Evolutionary conservation across 2,329 filamentous ascomycete species (phyloP).

Genomic region (Cladophialophora yegresii): DNA sequence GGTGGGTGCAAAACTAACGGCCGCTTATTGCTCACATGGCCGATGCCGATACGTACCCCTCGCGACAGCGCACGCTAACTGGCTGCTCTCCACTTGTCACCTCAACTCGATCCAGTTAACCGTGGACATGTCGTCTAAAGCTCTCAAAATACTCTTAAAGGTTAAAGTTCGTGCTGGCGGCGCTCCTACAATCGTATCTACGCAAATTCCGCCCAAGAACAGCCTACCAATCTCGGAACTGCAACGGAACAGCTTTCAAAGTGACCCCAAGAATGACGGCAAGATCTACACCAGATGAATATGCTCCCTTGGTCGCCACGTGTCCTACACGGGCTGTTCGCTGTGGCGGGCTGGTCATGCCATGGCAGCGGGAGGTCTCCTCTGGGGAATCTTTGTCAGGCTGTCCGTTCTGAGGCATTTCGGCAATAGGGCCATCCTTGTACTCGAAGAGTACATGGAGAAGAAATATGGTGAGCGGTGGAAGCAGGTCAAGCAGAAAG

Average conservation of each 20-base stretch:
- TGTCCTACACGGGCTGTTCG: slow-evolving; percentile 58
- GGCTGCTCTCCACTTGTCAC: background rate
- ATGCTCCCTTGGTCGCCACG: slow-evolving; percentile 54
- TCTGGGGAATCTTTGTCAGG: slow-evolving; percentile 36
- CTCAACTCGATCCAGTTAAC: background rate
- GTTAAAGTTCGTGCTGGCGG: background rate
- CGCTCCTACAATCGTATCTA: background rate
- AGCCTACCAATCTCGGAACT: slow-evolving; percentile 50
- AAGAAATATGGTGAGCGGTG: slow-evolving; percentile 43
- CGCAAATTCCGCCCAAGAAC: background rate
- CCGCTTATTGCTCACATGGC: background rate
- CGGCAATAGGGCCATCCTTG: slow-evolving; percentile 47
- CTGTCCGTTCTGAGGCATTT: slow-evolving; percentile 53
- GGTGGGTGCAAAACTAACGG: background rate
- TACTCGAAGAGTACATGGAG: slow-evolving; percentile 54
- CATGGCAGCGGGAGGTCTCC: slow-evolving; percentile 52
- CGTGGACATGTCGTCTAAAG: background rate
- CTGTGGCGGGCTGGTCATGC: slow-evolving; percentile 56
- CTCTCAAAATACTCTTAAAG: background rate
- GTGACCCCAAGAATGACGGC: slow-evolving; percentile 54
- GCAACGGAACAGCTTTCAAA: slow-evolving; percentile 58
- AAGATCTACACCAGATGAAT: slow-evolving; percentile 55
- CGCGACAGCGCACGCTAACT: background rate
- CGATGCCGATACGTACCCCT: slow-evolving; percentile 2
- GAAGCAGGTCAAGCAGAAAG: slow-evolving; percentile 42